These are phyloP conservation scores for Phylloporus sp. DNA, from an alignment of 1,284 basidiomycete species.

Conservation along the genomic window DNA sequence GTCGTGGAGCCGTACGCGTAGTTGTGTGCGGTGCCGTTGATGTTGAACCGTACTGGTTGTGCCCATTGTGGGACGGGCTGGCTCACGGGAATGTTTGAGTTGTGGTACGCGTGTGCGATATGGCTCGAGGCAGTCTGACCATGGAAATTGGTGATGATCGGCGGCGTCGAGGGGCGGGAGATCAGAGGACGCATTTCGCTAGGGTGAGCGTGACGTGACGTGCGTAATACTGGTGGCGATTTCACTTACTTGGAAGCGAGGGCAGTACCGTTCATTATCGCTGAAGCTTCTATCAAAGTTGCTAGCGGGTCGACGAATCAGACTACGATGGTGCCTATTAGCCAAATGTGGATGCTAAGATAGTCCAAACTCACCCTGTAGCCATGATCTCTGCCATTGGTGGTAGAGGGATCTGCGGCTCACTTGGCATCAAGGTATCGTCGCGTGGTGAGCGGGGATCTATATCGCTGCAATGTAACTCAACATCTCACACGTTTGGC, in stretches of 20 bases:
- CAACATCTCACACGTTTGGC: conserved; percentile 2
- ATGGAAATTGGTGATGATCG: conserved; percentile 37
- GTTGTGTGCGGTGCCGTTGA: conserved; percentile 42
- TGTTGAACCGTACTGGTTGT: conserved; percentile 31
- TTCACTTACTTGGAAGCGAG: conserved; percentile 31
- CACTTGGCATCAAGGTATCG: conserved; percentile 36
- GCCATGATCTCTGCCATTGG: conserved; percentile 47
- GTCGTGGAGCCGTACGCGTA: conserved; percentile 37
- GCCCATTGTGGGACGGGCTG: conserved; percentile 43
- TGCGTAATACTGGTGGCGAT: not conserved
- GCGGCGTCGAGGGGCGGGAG: conserved; percentile 38
- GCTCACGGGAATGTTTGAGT: conserved; percentile 25
- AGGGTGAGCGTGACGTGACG: conserved; percentile 14
- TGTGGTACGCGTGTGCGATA: conserved; percentile 33
- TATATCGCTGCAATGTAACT: conserved; percentile 25
- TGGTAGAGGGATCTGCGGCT: conserved; percentile 46
- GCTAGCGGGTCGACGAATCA: conserved; percentile 30
- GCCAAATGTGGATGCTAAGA: not conserved
- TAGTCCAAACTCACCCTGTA: conserved; percentile 34
- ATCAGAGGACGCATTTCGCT: conserved; percentile 52
- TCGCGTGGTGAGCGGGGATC: conserved; percentile 47
- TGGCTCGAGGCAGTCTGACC: conserved; percentile 30
- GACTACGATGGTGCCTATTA: conserved; percentile 20
- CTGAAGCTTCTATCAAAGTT: conserved; percentile 35
- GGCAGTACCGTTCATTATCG: conserved; percentile 23